Conservation (phyloP, 306 rosid genomes). For the Inga leiocalycina region DNA sequence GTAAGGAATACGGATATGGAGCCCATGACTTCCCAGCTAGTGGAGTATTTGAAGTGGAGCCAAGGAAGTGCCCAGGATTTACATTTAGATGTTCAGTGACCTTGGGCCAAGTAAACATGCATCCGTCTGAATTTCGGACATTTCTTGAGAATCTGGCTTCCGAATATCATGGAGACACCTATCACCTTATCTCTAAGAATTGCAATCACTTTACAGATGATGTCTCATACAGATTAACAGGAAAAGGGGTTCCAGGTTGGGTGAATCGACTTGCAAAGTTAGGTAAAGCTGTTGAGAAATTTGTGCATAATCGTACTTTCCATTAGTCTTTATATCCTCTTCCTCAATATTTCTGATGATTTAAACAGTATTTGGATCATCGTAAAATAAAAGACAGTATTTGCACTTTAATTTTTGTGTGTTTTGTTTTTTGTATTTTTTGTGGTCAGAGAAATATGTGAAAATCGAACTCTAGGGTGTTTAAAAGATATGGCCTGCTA, state of each 20-base stretch:
- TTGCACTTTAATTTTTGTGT: too few species aligned
- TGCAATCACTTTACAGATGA: constrained; percentile 92
- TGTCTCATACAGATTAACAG: constrained; percentile 57
- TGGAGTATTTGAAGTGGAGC: constrained; percentile 96
- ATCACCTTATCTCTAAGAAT: constrained; percentile 89
- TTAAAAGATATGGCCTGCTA: neutral
- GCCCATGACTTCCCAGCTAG: constrained; percentile 88
- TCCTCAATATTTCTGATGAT: neutral
- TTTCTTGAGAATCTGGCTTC: constrained; percentile 65
- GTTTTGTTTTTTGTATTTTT: too few species aligned
- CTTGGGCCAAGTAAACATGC: constrained; percentile 58
- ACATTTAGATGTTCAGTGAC: constrained; percentile 62
- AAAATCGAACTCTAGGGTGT: constrained; percentile 2
- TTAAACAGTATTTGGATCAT: neutral
- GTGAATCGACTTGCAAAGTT: constrained; percentile 92
- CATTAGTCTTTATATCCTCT: neutral
- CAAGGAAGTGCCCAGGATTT: constrained; percentile 86
- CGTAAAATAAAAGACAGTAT: neutral
- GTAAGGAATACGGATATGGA: constrained; percentile 90
- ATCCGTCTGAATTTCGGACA: constrained; percentile 60
- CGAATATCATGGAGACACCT: constrained; percentile 92
- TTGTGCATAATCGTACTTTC: neutral
- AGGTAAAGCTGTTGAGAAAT: constrained; percentile 47
- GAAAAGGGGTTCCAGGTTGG: constrained; percentile 85
- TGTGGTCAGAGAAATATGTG: neutral